These are phyloP conservation scores for Castanospermum australe DNA, from an alignment of 306 rosid genomes.

Conservation along the genomic window DNA sequence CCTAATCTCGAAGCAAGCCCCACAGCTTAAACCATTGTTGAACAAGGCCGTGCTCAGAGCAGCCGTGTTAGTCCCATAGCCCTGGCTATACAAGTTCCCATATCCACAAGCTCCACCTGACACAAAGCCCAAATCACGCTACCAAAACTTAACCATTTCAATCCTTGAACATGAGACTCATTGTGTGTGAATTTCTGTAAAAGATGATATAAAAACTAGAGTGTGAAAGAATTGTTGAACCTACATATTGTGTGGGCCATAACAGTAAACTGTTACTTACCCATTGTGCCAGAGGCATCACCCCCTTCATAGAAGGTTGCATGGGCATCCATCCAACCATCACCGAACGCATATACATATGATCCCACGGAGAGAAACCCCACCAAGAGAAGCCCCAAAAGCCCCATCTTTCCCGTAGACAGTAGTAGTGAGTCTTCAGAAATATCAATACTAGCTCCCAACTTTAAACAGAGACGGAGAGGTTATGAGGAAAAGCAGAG, in stretches of 20 bases:
- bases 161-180: neutral
- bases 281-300: constrained; percentile 91
- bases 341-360: constrained; percentile 24
- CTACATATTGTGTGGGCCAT: neutral
- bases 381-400: constrained; percentile 39
- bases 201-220: too few species aligned
- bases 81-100: constrained; percentile 73
- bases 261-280: constrained; percentile 31
- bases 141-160: neutral
- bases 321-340: constrained; percentile 69
- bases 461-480: neutral
- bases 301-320: constrained; percentile 93
- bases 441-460: neutral
- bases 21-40: constrained; percentile 73
- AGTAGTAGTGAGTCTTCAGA: neutral
- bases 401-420: constrained; percentile 36
- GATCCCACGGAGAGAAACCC: constrained; percentile 40
- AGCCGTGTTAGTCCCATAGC: constrained; percentile 74
- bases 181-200: too few species aligned
- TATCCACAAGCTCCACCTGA: constrained; percentile 87
- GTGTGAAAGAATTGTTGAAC: too few species aligned
- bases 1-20: constrained; percentile 73
- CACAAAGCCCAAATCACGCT: neutral
- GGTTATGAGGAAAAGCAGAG: constrained; percentile 18
- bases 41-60: constrained; percentile 79